Base-by-base conservation (phyloP, 805 yeast species). In the Kuraishia ogatae region DNA sequence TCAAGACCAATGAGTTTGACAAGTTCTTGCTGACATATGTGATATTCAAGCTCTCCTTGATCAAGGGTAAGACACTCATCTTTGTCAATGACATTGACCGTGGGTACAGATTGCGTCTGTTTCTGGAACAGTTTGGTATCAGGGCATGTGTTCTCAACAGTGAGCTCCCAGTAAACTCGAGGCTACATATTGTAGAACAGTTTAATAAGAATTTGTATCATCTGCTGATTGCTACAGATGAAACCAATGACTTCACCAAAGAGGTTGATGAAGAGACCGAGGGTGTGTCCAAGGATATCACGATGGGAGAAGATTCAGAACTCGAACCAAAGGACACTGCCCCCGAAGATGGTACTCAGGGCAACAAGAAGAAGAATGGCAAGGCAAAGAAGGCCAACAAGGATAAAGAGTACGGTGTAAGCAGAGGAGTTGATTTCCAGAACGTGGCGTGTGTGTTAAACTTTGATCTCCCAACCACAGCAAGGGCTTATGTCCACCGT, bases 381-480 rank as follows among this genome's bases (percentile, higher is more conserved):
- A 62, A 64, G 24, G 26, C 54, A 10, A 59, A 68, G 57, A 62
- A 64, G 24, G 26, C 54, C 10, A 59, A 64, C 4, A 76, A 79
- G 56, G 91, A 86, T 64, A 78, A 75, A 58, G 98, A 94, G 63
- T 94, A 87, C 66, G 96, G 97, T 59, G 97, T 92, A 48, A 87
- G 97, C 24, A 82, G 99, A 70, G 99, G 99, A 65, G 96, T 94
- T 47, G 99, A 94, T 71, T 94, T 94, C 77, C 85, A 81, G 63
- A 93, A 94, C 64, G 98, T 94, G 57, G 94, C 97, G 8, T 94
- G 98, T 73, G 99, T 94, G 7, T 75, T 94, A 60, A 94, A 94
- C 71, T 94, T 94, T 68, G 99, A 94, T 67, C 75, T 94, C 62
- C 99, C 99, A 48, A 80, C 89, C 2, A 84, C 96, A 10, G 85